Base-by-base conservation (phyloP, 805 yeast genomes). In the Lipomyces anomalus region DNA sequence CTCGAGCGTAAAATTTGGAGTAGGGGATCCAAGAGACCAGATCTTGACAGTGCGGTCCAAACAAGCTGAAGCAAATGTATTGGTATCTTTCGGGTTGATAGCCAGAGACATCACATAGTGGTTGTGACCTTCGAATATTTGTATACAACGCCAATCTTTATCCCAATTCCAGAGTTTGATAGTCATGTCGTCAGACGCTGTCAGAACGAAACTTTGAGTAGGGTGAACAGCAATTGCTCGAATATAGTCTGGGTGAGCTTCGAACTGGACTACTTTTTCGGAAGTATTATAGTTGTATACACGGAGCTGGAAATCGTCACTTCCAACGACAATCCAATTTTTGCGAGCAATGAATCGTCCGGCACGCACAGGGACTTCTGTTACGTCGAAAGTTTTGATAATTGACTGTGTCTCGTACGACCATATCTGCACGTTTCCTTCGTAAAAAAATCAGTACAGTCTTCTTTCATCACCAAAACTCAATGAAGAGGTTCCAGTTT, bases 111-210 rank as follows among this genome's bases (percentile, higher is more conserved):
- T 88, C 43, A 92, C 89, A 65, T 84, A 92, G 67, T 92, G 96
- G 64, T 80, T 86, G 67, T 92, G 98, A 48, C 98, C 97, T 67
- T 86, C 95, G 64, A 84, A 92, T 30, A 82, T 78, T 65, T 86
- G 97, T 64, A 86, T 92, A 56, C 83, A 68, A 57, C 78, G 78
- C 98, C 98, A 92, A 61, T 77, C 78, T 61, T 80, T 79, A 46
- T 92, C 98, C 98, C 98, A 92, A 66, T 92, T 89, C 97, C 97
- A 92, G 62, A 89, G 74, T 67, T 82, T 87, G 62, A 92, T 78
- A 35, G 94, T 78, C 73, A 84, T 79, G 65, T 92, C 98, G 68
- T 92, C 98, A 38, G 90, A 80, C 32, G 88, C 85, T 2, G 97
- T 84, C 58, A 92, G 72, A 41, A 92, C 74, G 59, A 84, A 84